These are phyloP conservation scores for Diaporthe ampelina DNA, from an alignment of 2,329 filamentous ascomycete species.

Conservation along the genomic window DNA sequence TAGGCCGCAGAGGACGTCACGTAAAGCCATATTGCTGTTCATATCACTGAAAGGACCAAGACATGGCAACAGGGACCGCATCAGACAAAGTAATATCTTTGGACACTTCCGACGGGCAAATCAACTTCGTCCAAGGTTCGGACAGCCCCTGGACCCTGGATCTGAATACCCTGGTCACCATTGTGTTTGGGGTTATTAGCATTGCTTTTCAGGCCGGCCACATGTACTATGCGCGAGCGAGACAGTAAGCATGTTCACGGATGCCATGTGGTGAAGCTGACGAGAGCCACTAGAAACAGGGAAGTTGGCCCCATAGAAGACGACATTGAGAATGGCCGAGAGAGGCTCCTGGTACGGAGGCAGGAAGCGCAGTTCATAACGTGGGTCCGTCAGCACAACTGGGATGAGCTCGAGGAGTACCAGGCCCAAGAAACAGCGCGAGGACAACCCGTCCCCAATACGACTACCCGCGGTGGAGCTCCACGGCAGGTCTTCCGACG, in stretches of 20 bases:
- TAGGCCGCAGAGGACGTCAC: background rate
- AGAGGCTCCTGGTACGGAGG: background rate
- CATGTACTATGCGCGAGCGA: background rate
- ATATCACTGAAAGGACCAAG: accelerated
- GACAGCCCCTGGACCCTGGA: slow-evolving; percentile 23
- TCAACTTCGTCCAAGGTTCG: background rate
- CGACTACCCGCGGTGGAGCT: background rate
- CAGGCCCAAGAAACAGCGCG: background rate
- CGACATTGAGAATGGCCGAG: background rate
- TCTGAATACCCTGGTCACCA: slow-evolving; percentile 23
- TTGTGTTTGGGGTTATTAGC: slow-evolving; percentile 11
- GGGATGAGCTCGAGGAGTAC: background rate
- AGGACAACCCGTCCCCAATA: background rate
- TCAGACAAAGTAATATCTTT: background rate
- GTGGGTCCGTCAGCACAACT: background rate
- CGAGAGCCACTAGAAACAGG: background rate
- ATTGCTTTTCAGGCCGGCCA: background rate
- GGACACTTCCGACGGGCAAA: background rate
- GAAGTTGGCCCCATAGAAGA: background rate
- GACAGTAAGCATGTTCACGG: background rate
- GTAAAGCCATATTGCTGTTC: too few species aligned
- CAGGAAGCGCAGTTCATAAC: background rate
- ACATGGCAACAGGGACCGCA: background rate
- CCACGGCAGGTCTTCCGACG: background rate
- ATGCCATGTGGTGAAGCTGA: background rate